Conservation (phyloP, 1,139 yeast species). For the Suhomyces taliae region DNA sequence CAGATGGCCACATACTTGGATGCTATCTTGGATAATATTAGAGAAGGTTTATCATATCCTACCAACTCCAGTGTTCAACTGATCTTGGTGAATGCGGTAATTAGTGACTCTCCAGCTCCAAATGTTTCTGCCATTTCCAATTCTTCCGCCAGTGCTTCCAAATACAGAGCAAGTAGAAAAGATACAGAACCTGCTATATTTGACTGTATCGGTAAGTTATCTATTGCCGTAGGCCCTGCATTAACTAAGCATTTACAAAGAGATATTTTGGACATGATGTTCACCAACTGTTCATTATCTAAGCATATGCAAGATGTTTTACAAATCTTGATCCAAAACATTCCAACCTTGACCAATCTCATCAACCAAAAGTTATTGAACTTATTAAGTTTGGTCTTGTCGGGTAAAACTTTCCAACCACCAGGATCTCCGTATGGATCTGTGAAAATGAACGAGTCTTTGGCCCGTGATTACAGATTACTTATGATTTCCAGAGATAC, state of each 20-base stretch:
- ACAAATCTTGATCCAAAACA: slow-evolving; percentile 62
- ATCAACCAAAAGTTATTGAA: slow-evolving; percentile 74
- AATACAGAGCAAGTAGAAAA: slow-evolving; percentile 58
- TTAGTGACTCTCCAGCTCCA: slow-evolving; percentile 21
- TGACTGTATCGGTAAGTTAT: slow-evolving; percentile 83
- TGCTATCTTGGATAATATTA: slow-evolving; percentile 76
- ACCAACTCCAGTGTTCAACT: slow-evolving; percentile 42
- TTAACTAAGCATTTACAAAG: slow-evolving; percentile 83
- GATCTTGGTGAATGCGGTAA: slow-evolving; percentile 44
- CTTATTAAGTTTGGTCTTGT: slow-evolving; percentile 70
- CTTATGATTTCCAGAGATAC: slow-evolving; percentile 70
- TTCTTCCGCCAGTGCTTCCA: slow-evolving; percentile 44
- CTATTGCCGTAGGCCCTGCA: slow-evolving; percentile 93
- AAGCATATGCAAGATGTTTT: slow-evolving; percentile 77
- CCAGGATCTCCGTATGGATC: slow-evolving; percentile 87
- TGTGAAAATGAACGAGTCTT: slow-evolving; percentile 58
- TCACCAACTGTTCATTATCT: slow-evolving; percentile 76
- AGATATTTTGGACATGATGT: slow-evolving; percentile 76
- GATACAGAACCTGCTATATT: slow-evolving; percentile 87
- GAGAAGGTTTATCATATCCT: slow-evolving; percentile 70
- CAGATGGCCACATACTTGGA: slow-evolving; percentile 88
- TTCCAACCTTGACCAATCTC: slow-evolving; percentile 76
- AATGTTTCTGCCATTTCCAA: slow-evolving; percentile 25
- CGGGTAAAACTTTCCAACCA: slow-evolving; percentile 78
- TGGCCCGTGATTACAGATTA: slow-evolving; percentile 78